A percentile compares a stretch with the other conserved stretches of the same genome.
These are phyloP conservation scores for Spinellus fusiger DNA, from an alignment of 192 early-diverging fungal genomes.

Conservation along the genomic window DNA sequence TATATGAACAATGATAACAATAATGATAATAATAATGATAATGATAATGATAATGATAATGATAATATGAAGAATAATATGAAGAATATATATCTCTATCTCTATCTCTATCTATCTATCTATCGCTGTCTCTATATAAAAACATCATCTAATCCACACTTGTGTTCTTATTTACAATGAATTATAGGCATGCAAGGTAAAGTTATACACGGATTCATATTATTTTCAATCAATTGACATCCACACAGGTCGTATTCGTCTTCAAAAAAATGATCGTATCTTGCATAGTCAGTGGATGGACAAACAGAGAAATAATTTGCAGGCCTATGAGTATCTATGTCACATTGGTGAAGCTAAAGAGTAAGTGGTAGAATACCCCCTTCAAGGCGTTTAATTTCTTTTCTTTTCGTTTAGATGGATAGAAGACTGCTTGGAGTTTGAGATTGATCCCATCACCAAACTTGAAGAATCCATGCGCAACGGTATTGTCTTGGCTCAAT, in stretches of 20 bases:
- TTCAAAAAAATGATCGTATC: conserved; percentile 8
- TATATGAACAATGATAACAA: neutral
- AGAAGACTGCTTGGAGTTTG: conserved; percentile 82
- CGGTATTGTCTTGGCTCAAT: conserved; percentile 84
- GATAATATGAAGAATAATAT: conserved; percentile 33
- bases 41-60: no score
- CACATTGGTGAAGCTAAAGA: conserved; percentile 99
- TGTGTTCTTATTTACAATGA: no score
- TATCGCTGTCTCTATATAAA: no score
- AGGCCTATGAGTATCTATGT: conserved; percentile 99
- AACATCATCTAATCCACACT: no score
- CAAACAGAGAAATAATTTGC: conserved; percentile 80
- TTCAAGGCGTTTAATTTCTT: neutral
- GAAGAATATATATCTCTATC: neutral
- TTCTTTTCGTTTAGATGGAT: conserved; percentile 68
- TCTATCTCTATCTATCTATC: no score
- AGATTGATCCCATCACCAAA: conserved; percentile 68
- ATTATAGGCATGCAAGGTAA: neutral
- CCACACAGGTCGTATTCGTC: conserved; percentile 18
- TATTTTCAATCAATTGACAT: neutral
- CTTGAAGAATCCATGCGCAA: conserved; percentile 91
- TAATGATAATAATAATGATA: no score
- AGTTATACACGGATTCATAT: neutral
- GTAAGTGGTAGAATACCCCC: conserved; percentile 38
- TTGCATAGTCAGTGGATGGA: conserved; percentile 42